Conservation (phyloP, 192 early-diverging fungal species). For the Phlyctochytrium planicorne region DNA sequence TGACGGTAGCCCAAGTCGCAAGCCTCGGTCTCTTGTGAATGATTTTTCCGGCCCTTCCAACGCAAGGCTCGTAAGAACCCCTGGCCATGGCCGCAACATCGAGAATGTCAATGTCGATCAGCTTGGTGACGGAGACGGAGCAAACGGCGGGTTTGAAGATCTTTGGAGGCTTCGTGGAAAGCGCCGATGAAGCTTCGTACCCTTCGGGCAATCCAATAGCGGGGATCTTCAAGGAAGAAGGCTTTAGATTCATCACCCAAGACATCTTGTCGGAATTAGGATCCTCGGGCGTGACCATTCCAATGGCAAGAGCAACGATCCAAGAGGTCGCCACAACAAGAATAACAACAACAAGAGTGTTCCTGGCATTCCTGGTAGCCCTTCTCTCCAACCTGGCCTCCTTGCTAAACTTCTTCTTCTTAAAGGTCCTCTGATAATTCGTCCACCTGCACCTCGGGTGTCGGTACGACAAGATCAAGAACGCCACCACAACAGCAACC, state of each 20-base stretch:
- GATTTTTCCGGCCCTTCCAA: background rate
- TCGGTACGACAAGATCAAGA: background rate
- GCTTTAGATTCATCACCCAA: background rate
- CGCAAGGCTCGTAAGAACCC: background rate
- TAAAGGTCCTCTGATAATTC: background rate
- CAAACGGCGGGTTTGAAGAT: background rate
- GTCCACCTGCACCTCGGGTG: constrained; percentile 3
- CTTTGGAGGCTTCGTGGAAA: background rate
- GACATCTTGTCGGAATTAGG: background rate
- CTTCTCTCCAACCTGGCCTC: background rate
- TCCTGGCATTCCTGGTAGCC: background rate
- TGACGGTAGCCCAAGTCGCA: background rate
- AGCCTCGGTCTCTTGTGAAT: background rate
- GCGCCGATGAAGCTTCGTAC: background rate
- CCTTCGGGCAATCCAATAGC: background rate
- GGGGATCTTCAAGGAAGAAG: background rate
- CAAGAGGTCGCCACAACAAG: background rate
- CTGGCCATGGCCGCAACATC: constrained; percentile 1
- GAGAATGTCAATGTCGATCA: background rate
- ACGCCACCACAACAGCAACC: background rate
- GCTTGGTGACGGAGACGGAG: background rate
- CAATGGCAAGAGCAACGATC: background rate
- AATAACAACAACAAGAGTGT: background rate
- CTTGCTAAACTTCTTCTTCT: background rate
- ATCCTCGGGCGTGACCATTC: background rate